A percentile compares a stretch with the other conserved stretches of the same genome.
phyloP scores from a whole-genome alignment of 2,329 filamentous ascomycete species.

The Sordariomycetes sp. region DNA sequence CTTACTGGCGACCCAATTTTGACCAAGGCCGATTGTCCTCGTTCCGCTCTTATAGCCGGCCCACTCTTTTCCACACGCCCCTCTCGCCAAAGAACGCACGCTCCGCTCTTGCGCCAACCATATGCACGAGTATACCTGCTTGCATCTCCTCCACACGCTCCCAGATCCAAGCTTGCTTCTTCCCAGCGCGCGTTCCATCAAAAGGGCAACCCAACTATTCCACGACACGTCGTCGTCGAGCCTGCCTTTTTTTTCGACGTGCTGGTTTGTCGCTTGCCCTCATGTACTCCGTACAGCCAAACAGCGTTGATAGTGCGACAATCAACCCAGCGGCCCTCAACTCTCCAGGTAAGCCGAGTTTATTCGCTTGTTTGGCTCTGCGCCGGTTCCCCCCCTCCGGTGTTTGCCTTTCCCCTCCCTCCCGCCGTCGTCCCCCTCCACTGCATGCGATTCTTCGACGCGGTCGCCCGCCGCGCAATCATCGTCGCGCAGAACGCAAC shows the following conservation, averaged over 20 bases:
- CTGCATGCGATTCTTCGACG: neutral
- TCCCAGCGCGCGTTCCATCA: constrained; percentile 13
- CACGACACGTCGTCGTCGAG: constrained; percentile 50
- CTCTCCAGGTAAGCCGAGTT: constrained; percentile 55
- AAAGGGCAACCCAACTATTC: constrained; percentile 41
- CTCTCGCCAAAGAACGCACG: constrained; percentile 2
- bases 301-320: constrained; percentile 74
- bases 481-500: neutral
- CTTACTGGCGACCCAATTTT: constrained; percentile 6
- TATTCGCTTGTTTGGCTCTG: neutral
- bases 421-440: neutral
- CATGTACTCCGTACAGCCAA: constrained; percentile 34
- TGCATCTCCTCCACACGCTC: constrained; percentile 31
- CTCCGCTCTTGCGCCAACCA: constrained; percentile 31
- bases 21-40: neutral
- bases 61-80: constrained; percentile 3
- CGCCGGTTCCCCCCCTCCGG: constrained; percentile 1
- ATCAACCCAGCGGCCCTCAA: constrained; percentile 84
- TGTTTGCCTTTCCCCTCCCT: constrained; percentile 6
- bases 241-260: constrained; percentile 25
- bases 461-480: neutral
- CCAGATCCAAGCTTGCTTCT: constrained; percentile 15
- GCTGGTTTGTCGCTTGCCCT: constrained; percentile 14
- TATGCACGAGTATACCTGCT: constrained; percentile 35
- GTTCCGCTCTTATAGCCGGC: constrained; percentile 4